Base-by-base conservation (phyloP, 2,329 filamentous ascomycete genomes). In the Nothomitra cinnamomea region DNA sequence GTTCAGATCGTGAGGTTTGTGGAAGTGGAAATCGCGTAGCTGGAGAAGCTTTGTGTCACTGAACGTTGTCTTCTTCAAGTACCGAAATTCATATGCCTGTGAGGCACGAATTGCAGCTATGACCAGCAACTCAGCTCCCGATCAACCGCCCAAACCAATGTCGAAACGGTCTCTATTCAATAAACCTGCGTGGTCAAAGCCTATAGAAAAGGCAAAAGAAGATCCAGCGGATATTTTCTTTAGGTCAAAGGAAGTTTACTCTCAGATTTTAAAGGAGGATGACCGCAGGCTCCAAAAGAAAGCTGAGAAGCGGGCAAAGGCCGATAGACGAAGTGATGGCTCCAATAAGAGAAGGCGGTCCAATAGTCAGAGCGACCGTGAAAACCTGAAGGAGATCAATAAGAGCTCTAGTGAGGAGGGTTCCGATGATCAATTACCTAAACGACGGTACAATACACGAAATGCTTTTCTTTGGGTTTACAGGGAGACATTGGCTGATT, bases 81-180 rank as follows among this genome's bases (percentile, higher is more conserved):
- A 32, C 28, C 28, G 28, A 32, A 32, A 32, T 10, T 5, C 28
- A 10, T 10, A 32, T 32, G 28, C 36, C 56, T 15, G 12, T 19
- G 47, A 2, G 25, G 40, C 32, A 24, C 24, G 13, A n/a, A 5
- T 3, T 32, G 10, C 15, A 35, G 15, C 5, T 7, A 49, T 49
- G 45, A 35, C 45, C 24, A 49, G 32, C 13, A 49, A 32, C 25
- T 8, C 32, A 41, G 35, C 50, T 42, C 22, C 17, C 21, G 35
- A 52, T 17, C n/a, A 50, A 47, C 10, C 19, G 25, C 10, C 45
- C 7, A 22, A 17, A 32, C 24, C 24, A 12, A 7, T 6, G 59
- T 65, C 57, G 54, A 72, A 70, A 66, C 69, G 69, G 40, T 71
- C 71, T 0, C 69, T 78, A 17, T 80, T 80, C 65, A 78, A 74